A percentile compares a stretch with the other conserved stretches of the same genome.
phyloP scores from a whole-genome alignment of 2,329 filamentous ascomycete species.

The Pestalotiopsis sp. region DNA sequence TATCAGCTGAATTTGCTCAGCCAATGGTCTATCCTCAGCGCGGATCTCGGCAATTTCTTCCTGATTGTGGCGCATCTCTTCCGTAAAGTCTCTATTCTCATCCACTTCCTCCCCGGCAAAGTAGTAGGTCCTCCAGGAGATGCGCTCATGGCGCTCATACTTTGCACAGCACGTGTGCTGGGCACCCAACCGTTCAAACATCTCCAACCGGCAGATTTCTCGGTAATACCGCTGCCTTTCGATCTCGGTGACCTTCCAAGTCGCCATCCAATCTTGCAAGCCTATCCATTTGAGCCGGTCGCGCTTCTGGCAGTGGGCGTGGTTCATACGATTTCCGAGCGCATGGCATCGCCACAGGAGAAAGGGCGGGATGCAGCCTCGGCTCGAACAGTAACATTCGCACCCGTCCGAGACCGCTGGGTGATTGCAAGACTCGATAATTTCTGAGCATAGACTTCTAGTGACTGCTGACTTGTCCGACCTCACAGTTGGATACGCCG shows the following conservation, averaged over 20 bases:
- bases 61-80: background rate
- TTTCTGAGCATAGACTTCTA: background rate
- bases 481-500: background rate
- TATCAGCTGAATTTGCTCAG: background rate
- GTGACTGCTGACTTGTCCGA: background rate
- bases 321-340: background rate
- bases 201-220: background rate
- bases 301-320: background rate
- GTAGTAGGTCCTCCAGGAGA: background rate
- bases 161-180: background rate
- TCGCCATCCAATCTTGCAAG: background rate
- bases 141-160: background rate
- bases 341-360: background rate
- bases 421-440: background rate
- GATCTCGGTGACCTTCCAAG: background rate
- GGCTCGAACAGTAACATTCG: background rate
- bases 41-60: background rate
- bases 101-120: background rate
- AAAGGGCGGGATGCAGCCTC: background rate
- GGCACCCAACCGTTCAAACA: background rate
- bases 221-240: background rate
- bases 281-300: background rate
- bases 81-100: background rate
- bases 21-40: background rate
- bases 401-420: background rate